Evolutionary conservation across 495 filamentous ascomycete species (phyloP), one percentile per base, ranked within the genome.

Genomic region (Penicillium lividum): DNA sequence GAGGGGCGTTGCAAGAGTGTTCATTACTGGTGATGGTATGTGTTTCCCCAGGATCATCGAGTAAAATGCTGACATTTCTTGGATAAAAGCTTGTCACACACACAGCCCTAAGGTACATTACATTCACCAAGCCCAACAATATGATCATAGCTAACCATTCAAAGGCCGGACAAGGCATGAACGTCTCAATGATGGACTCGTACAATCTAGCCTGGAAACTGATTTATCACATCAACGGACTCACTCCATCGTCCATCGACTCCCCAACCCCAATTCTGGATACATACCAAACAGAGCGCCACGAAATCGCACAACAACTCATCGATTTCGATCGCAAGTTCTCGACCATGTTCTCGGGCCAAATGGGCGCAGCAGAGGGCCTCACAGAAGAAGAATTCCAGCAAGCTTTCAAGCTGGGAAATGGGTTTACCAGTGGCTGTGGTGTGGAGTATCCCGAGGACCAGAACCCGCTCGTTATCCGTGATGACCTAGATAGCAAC

Each of bases 121-220:
- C 33, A 16, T 15, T 5, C 15, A 33, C 31, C 31, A 33, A 42
- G 64, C 54, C 28, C 53, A 16, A 34, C 9, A 22, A 18, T 5
- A 5, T 27, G 30, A 16, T n/a, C 28, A 45, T 27, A 4, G 13
- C 56, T 61, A 10, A 60, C 31, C 29, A 49, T 29, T 13, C 1
- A 7, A n/a, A 93, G 77, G 89, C 89, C 22, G 91, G 89, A 6
- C 91, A 93, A 77, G 91, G 91, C 36, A 92, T 94, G 90, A 96
- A 96, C 65, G 87, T 91, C 7, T 89, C 88, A 1, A 91, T 95
- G 79, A 84, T 92, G 58, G 91, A 96, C 66, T 84, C 87, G 4
- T 85, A 85, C 62, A 94, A 95, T 64, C 78, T 96, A 5, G 89
- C 86, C 5, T 96, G 91, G 91, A 95, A 94, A 70, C 81, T 96